phyloP scores from a whole-genome alignment of 148 eudicot species.

The Gaultheria prostrata region DNA sequence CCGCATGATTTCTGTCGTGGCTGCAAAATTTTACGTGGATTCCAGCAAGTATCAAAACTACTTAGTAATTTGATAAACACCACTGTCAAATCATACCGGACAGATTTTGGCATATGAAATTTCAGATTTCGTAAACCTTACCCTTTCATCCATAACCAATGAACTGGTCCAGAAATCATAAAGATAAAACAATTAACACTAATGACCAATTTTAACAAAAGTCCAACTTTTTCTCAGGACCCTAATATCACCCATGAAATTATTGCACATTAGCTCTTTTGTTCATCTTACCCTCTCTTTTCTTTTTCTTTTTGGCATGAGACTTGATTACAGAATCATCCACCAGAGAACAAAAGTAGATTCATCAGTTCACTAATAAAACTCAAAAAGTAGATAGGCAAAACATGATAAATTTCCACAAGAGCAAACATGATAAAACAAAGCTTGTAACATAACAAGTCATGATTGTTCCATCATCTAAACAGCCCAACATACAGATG shows the following conservation, averaged over 20 bases:
- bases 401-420: conserved; percentile 6
- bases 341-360: conserved; percentile 5
- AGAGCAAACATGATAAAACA: conserved; percentile 24
- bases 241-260: background rate
- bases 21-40: background rate
- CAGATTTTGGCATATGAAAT: background rate
- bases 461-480: conserved; percentile 28
- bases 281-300: background rate
- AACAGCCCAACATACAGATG: conserved; percentile 28
- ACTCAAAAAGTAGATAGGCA: background rate
- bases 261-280: background rate
- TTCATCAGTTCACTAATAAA: background rate
- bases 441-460: conserved; percentile 26
- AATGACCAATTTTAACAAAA: background rate
- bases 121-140: background rate
- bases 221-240: background rate
- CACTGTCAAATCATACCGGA: background rate
- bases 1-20: background rate
- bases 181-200: background rate
- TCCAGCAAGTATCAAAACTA: background rate
- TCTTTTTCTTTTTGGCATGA: background rate
- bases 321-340: conserved; percentile 17
- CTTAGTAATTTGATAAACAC: background rate
- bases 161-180: background rate
- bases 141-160: background rate